These are phyloP conservation scores for Coemansia sp. DNA, from an alignment of 192 early-diverging fungal species.

Conservation along the genomic window DNA sequence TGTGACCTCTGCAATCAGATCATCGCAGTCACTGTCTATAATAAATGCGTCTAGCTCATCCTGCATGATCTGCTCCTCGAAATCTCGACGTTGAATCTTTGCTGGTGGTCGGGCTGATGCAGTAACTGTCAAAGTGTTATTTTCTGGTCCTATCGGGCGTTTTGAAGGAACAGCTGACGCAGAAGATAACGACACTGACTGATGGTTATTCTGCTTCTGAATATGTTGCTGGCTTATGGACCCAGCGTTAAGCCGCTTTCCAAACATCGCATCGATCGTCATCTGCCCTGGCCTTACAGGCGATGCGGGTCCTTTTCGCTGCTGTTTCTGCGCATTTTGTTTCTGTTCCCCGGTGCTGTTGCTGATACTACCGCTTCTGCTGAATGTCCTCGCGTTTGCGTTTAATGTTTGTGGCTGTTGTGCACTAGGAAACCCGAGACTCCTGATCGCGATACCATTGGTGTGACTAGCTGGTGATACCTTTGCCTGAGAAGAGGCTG, in stretches of 20 bases:
- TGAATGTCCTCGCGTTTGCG: background rate
- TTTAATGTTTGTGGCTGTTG: too few relatives aligned
- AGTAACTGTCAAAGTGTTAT: background rate
- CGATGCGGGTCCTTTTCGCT: background rate
- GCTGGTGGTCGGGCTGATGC: constrained; percentile 14
- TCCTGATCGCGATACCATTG: too few relatives aligned
- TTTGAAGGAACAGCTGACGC: background rate
- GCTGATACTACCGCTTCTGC: constrained; percentile 8
- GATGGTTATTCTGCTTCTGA: background rate
- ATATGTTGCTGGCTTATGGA: constrained; percentile 1
- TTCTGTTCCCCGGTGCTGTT: too few relatives aligned
- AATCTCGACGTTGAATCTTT: constrained; percentile 9
- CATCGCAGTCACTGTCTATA: constrained; percentile 26
- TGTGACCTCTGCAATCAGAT: constrained; percentile 10
- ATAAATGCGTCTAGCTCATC: constrained; percentile 19
- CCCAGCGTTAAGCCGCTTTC: background rate
- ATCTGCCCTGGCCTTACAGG: constrained; percentile 17
- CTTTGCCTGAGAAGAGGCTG: background rate
- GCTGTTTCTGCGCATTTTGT: too few relatives aligned
- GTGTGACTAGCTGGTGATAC: too few relatives aligned
- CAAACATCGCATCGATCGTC: constrained; percentile 44
- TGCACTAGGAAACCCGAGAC: too few relatives aligned
- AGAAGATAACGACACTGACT: background rate
- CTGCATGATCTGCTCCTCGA: constrained; percentile 2
- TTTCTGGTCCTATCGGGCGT: constrained; percentile 5